Evolutionary conservation across 2,329 filamentous ascomycete species (phyloP).

Genomic region (Colletotrichum sp.): DNA sequence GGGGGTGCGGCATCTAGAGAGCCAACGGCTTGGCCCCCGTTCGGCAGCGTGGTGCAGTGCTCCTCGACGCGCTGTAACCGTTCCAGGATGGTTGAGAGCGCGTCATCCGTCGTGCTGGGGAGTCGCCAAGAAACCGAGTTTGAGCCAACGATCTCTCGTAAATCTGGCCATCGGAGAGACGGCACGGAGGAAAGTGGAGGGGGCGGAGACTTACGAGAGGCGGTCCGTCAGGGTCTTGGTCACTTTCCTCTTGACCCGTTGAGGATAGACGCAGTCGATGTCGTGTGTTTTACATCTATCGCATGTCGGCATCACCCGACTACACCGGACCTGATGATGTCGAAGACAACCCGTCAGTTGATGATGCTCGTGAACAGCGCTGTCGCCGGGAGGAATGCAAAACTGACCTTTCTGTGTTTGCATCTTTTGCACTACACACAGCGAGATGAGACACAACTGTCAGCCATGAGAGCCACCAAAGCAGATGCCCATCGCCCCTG

Average conservation of each 20-base stretch:
- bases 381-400: not conserved
- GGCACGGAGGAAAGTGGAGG: not conserved
- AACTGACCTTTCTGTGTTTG: slow-evolving; percentile 3
- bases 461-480: not conserved
- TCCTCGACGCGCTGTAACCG: slow-evolving; percentile 33
- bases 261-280: slow-evolving; percentile 30
- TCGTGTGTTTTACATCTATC: slow-evolving; percentile 29
- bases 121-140: not conserved
- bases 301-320: slow-evolving; percentile 31
- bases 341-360: not conserved
- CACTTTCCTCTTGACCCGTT: slow-evolving; percentile 28
- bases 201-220: not conserved
- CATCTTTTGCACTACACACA: slow-evolving; percentile 1
- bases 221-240: slow-evolving; percentile 19
- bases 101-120: slow-evolving; percentile 10
- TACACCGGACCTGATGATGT: slow-evolving; percentile 29
- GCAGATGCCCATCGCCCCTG: not conserved
- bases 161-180: not conserved
- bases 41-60: slow-evolving; percentile 5
- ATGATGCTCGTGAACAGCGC: not conserved
- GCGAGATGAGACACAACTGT: not conserved
- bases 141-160: not conserved
- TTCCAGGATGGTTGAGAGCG: slow-evolving; percentile 31
- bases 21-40: not conserved
- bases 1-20: not conserved